Evolutionary conservation across 179 eudicot species (phyloP).

Genomic region (Drosera spatulata): DNA sequence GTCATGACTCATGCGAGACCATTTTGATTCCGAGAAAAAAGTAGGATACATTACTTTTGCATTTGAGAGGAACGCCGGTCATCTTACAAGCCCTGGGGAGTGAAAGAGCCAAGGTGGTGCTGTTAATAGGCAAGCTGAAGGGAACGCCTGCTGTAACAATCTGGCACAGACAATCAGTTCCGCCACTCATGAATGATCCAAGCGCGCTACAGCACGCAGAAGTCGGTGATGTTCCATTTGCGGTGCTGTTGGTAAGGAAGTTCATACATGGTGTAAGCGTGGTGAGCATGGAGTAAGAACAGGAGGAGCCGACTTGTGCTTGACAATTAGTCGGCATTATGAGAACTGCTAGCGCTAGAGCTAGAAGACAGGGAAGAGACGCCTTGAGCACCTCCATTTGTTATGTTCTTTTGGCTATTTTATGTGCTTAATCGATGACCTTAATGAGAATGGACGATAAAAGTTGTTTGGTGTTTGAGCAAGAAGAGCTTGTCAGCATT

Average conservation of each 20-base stretch:
- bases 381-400: not conserved
- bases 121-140: constrained; percentile 49
- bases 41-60: constrained; percentile 37
- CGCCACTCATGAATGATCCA: constrained; percentile 31
- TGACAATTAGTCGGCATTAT: constrained; percentile 3
- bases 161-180: constrained; percentile 61
- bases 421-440: not conserved
- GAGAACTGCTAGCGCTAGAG: constrained; percentile 2
- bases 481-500: constrained; percentile 6
- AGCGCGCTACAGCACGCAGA: constrained; percentile 53
- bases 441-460: not conserved
- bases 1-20: not conserved
- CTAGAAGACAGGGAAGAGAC: not conserved
- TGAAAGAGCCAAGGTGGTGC: constrained; percentile 39
- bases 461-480: constrained; percentile 9
- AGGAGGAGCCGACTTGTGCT: constrained; percentile 33
- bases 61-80: constrained; percentile 52
- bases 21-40: not conserved
- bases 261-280: constrained; percentile 54
- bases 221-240: constrained; percentile 39
- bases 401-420: not conserved
- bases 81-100: constrained; percentile 66
- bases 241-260: constrained; percentile 43
- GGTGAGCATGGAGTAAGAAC: constrained; percentile 51
- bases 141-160: constrained; percentile 51